phyloP scores from a whole-genome alignment of 2,329 filamentous ascomycete species.

The Didymellaceae sp. region DNA sequence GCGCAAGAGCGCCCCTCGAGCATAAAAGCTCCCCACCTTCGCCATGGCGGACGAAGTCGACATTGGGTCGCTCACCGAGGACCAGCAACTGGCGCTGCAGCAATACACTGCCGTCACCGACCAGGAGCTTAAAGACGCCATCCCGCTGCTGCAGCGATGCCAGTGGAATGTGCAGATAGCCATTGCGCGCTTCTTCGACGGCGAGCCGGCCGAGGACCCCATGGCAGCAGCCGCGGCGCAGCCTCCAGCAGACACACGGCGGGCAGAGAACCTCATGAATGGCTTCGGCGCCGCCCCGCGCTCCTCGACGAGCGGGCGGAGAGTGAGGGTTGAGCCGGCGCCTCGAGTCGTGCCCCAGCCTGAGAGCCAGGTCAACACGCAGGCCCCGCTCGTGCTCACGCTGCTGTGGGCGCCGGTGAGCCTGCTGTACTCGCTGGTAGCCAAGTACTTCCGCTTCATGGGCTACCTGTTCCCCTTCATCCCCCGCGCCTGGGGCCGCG shows the following conservation, averaged over 20 bases:
- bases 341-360: slow-evolving; percentile 83
- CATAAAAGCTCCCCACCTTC: slow-evolving; percentile 3
- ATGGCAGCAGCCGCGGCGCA: slow-evolving; percentile 73
- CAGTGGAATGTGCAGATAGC: slow-evolving; percentile 99
- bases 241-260: slow-evolving; percentile 58
- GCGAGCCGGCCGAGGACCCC: slow-evolving; percentile 79
- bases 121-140: slow-evolving; percentile 76
- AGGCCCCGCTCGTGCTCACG: slow-evolving; percentile 76
- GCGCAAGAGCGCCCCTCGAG: neutral
- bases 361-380: slow-evolving; percentile 67
- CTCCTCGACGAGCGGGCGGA: slow-evolving; percentile 38
- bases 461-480: slow-evolving; percentile 82
- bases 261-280: slow-evolving; percentile 73
- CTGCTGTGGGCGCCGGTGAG: slow-evolving; percentile 83
- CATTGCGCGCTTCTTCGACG: slow-evolving; percentile 97
- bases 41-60: slow-evolving; percentile 58
- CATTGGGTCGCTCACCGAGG: slow-evolving; percentile 72
- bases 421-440: slow-evolving; percentile 74
- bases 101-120: slow-evolving; percentile 89
- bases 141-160: slow-evolving; percentile 80
- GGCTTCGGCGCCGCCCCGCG: slow-evolving; percentile 48
- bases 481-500: slow-evolving; percentile 64
- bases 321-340: slow-evolving; percentile 67
- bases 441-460: slow-evolving; percentile 73
- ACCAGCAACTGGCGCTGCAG: slow-evolving; percentile 83